These are phyloP conservation scores for Malus hybrid DNA, from an alignment of 331 rosid genomes.

Conservation along the genomic window DNA sequence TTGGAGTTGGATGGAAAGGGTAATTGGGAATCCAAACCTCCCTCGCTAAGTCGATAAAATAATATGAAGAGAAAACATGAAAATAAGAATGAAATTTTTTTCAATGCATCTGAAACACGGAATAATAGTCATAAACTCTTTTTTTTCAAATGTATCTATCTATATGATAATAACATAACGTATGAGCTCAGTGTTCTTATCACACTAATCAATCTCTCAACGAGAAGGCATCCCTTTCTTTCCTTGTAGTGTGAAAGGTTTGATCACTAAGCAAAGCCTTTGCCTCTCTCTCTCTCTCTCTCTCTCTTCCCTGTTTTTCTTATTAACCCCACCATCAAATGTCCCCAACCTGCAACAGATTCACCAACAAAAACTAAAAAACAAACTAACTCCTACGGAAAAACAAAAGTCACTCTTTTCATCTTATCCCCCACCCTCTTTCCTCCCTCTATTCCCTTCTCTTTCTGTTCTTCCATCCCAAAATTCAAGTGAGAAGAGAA, in stretches of 20 bases:
- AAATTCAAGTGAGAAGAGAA: neutral
- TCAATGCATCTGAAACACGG: too few relatives aligned
- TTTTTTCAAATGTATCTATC: too few relatives aligned
- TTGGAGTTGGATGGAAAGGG: neutral
- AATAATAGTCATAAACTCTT: too few relatives aligned
- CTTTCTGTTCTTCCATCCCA: neutral
- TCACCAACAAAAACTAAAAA: neutral
- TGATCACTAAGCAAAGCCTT: slow-evolving; percentile 35
- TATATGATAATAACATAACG: too few relatives aligned
- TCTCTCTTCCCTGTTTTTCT: neutral
- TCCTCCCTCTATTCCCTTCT: neutral
- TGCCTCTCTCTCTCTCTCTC: neutral
- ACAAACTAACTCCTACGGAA: neutral
- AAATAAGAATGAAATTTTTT: neutral
- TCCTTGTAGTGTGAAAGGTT: slow-evolving; percentile 28
- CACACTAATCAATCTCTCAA: too few relatives aligned
- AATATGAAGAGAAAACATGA: neutral
- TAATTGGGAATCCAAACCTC: neutral
- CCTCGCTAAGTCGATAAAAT: neutral
- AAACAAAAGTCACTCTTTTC: neutral
- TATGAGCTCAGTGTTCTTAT: too few relatives aligned
- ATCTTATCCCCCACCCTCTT: neutral
- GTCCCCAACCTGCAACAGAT: slow-evolving; percentile 10
- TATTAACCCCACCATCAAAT: slow-evolving; percentile 12
- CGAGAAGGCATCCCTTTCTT: slow-evolving; percentile 53